These are phyloP conservation scores for Papilionanthe hybrid DNA, from an alignment of 116 monocot species.

Conservation along the genomic window DNA sequence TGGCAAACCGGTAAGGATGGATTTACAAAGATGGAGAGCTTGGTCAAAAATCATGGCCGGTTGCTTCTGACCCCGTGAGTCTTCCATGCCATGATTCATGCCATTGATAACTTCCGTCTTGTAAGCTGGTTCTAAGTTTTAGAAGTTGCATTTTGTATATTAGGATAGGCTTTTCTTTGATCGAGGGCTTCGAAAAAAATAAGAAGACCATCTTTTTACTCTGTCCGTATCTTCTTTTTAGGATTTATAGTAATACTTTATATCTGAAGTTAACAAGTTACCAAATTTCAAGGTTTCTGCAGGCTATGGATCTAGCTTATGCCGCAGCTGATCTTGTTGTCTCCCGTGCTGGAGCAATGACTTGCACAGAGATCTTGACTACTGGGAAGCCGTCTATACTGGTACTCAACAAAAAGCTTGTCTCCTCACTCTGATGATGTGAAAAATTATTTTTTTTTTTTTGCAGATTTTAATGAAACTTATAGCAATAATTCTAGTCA, in stretches of 20 bases:
- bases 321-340: constrained; percentile 48
- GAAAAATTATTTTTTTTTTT: background rate
- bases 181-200: too few relatives aligned
- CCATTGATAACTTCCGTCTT: background rate
- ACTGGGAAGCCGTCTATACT: constrained; percentile 53
- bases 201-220: too few relatives aligned
- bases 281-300: constrained; percentile 33
- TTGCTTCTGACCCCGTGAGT: constrained; percentile 36
- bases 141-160: too few relatives aligned
- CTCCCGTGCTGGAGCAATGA: constrained; percentile 52
- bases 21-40: constrained; percentile 28
- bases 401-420: constrained; percentile 15
- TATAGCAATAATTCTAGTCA: background rate
- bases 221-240: too few relatives aligned
- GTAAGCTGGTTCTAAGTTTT: background rate
- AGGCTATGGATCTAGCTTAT: constrained; percentile 48
- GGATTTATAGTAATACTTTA: background rate
- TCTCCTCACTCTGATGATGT: background rate
- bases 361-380: constrained; percentile 42
- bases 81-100: background rate
- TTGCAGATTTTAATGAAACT: background rate
- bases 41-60: constrained; percentile 22
- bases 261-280: background rate
- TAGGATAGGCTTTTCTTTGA: too few relatives aligned
- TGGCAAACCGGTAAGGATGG: constrained; percentile 37